Base-by-base conservation (phyloP, 257 asterid species). In the Craterostigma plantagineum region DNA sequence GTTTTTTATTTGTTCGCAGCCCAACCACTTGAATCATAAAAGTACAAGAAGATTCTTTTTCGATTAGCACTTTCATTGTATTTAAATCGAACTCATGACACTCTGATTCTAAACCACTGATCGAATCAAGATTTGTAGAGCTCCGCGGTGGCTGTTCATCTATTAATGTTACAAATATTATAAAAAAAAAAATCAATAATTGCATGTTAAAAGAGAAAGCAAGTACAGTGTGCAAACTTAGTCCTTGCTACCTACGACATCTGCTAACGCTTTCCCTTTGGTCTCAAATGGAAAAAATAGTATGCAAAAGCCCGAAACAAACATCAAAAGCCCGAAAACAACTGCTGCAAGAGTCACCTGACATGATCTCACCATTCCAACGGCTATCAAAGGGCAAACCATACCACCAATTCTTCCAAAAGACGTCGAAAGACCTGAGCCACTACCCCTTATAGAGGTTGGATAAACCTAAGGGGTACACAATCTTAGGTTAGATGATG, bases 371-470 rank as follows among this genome's bases (percentile, higher is more conserved):
- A 80, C 78, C 54, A 84, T 65, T 13, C 58, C 66, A 8, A 85
- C 85, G 0, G 80, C 96, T 10, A 85, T 85, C 15, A 85, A 67
- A 35, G 93, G 92, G 34, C 81, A 68, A 33, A 80, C 53, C 90
- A 85, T 80, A 18, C 93, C 90, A 1, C 71, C 93, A 42, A 84
- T 67, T 65, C 92, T 64, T 37, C 96, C 96, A 40, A 84, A 65
- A 3, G 85, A 58, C 42, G 58, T 67, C 0, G 93, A 81, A 48
- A 55, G 69, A 42, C 93, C 96, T 18, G 55, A 63, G 33, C 96
- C 96, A 0, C 79, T 80, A 46, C 82, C 55, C 64, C 96, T 70
- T 46, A 80, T 70, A 14, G 79, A 62, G 9, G 96, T 84, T 11
- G 92, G 96, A 66, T 84, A 84, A 27, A 84, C 57, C 93, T 79